Conservation (phyloP, 2,329 filamentous ascomycete genomes). For the Cladosporium velox region DNA sequence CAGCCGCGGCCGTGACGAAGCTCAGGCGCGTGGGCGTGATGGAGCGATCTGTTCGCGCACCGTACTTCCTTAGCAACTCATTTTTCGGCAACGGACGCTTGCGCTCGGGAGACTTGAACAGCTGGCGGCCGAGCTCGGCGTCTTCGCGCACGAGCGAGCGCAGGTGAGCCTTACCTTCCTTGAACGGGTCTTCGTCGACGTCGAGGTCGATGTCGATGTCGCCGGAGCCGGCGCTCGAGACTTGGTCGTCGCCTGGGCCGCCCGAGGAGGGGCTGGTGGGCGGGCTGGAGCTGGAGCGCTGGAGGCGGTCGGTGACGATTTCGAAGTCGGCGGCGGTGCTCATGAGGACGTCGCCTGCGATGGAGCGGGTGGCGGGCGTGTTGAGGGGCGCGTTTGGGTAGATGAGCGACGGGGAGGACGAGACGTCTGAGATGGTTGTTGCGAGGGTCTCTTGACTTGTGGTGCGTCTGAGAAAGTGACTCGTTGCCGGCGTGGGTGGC, state of each 20-base stretch:
- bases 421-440: conserved; percentile 19
- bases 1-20: not conserved
- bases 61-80: conserved; percentile 6
- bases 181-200: not conserved
- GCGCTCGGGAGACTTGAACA: conserved; percentile 10
- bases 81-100: not conserved
- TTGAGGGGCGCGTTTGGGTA: conserved; percentile 25
- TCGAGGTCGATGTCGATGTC: not conserved
- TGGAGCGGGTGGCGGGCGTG: conserved; percentile 23
- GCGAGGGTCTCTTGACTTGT: conserved; percentile 21
- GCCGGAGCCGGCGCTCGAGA: not conserved
- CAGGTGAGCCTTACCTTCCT: conserved; percentile 18
- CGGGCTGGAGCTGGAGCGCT: not conserved
- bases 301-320: conserved; percentile 15
- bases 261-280: not conserved
- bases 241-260: not conserved
- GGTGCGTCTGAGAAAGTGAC: conserved; percentile 10
- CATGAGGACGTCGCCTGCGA: conserved; percentile 12
- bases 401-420: conserved; percentile 12
- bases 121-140: conserved; percentile 2
- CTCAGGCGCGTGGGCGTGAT: conserved; percentile 10
- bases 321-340: conserved; percentile 13
- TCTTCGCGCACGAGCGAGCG: conserved; percentile 10
- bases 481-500: conserved; percentile 11
- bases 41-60: not conserved